Base-by-base conservation (phyloP, 2,329 filamentous ascomycete species). In the Colletotrichum spinosum region DNA sequence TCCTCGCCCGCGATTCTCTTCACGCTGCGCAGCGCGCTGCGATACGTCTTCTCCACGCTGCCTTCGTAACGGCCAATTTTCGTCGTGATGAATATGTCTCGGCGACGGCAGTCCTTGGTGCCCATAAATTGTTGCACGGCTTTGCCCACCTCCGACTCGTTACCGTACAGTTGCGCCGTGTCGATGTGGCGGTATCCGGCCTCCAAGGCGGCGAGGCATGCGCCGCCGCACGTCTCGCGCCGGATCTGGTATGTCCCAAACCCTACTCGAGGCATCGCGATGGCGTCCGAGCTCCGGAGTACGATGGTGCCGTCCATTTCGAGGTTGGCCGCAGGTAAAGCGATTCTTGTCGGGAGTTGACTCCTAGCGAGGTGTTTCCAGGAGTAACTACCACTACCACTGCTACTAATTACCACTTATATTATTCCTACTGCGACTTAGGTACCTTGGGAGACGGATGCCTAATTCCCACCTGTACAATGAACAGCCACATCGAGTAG, bases 241-340 rank as follows among this genome's bases (percentile, higher is more conserved):
- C 81, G 81, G 6, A 88, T 87, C 65, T 84, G 85, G 77, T 91
- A 93, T 65, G 92, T 89, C 54, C 91, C 91, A 71, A 93, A 92
- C 11, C 90, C 91, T 9, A 93, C 83, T 35, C 82, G 83, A 33
- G 91, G 91, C 15, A 93, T 90, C 12, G 62, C 25, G 25, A 25
- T 63, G 9, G 25, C 45, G 38, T 25, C 54, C 1, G 73, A 71
- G 13, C 73, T 73, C 6, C 69, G 60, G 4, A 79, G 68, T 7
- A 67, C 33, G 25, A 75, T 46, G 5, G 60, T 53, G 17, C 68
- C 63, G 3, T 68, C n/a, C 44, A 69, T 52, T 9, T 52, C 8
- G 49, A 12, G 6, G 7, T 25, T 25, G 25, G 25, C 4, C 25
- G 25, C 25, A 25, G 25, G 25, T 25, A 25, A 25, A 25, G 25